Evolutionary conservation across 1,139 yeast genomes (phyloP), one percentile per base, ranked within the genome.

Genomic region (Lodderomyces orthopsilosis): DNA sequence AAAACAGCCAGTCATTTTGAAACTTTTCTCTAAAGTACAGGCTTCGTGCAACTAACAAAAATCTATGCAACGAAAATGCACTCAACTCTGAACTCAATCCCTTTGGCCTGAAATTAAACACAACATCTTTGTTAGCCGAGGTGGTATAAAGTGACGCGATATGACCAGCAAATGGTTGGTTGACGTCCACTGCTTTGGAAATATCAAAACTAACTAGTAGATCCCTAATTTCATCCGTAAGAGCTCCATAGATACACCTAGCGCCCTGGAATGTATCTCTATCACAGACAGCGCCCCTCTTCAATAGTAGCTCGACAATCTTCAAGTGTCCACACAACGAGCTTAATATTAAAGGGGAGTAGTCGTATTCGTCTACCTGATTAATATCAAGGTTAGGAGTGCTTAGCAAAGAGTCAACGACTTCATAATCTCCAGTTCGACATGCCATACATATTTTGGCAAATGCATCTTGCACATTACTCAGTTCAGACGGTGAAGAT

Each of bases 231-330:
- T 68, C 62, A 54, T 84, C 89, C 21, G 77, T 86, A 45, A 86
- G 62, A 0, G 94, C 94, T 2, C 91, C 94, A 56, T 86, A 85
- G 1, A 85, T 72, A 51, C 93, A 85, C 37, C 94, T 70, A 9
- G 85, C 89, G 2, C 95, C 94, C 59, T 85, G 87, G 56, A 81
- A 81, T 17, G 90, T 82, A 55, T 85, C 93, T 55, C 90, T 70
- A 58, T 85, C 91, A 59, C 91, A 84, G 2, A 81, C 72, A 0
- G 94, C 90, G 6, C 95, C 95, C 41, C 82, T 71, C 23, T 60
- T 51, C 9, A 86, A 65, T 24, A 86, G 63, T 42, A 82, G 61
- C 46, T 68, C 71, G 13, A 86, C 94, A 7, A 85, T 72, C 1
- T 66, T 65, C 48, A 71, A 74, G 59, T 85, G 93, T 0, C 95